Evolutionary conservation across 164 flowering plant genomes (phyloP).

Genomic region (Vitis labrusca): DNA sequence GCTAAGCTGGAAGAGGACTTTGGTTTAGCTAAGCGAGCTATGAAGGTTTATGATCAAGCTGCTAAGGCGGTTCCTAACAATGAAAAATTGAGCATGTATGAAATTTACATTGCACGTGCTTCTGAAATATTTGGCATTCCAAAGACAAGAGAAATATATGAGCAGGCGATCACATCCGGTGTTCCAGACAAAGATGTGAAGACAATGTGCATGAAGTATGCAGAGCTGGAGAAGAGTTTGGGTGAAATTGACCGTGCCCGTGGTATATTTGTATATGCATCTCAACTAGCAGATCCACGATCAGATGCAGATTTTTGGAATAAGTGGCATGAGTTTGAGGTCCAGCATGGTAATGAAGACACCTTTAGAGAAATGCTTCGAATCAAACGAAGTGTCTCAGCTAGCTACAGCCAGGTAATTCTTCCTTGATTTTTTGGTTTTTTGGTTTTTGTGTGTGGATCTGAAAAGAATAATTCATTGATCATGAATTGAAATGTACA

Average conservation of each 20-base stretch:
- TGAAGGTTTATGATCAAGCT: conserved; percentile 90
- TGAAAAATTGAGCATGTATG: conserved; percentile 90
- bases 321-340: conserved; percentile 91
- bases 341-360: conserved; percentile 92
- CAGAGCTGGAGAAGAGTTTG: conserved; percentile 88
- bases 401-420: conserved; percentile 85
- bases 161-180: conserved; percentile 89
- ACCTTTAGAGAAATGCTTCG: conserved; percentile 96
- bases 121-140: conserved; percentile 95
- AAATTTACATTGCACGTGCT: conserved; percentile 90
- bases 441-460: neutral
- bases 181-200: conserved; percentile 89
- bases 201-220: conserved; percentile 87
- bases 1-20: conserved; percentile 90
- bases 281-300: conserved; percentile 83
- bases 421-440: neutral
- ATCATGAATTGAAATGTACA: no score
- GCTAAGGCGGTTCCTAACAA: conserved; percentile 84
- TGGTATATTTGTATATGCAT: conserved; percentile 60
- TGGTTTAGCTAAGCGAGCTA: conserved; percentile 92
- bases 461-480: no score
- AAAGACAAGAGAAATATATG: conserved; percentile 87
- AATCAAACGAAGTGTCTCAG: conserved; percentile 79
- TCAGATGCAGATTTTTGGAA: conserved; percentile 83
- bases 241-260: conserved; percentile 96